Conservation (phyloP, 768 basidiomycete species). For the Tylopilus rubrobrunneus region DNA sequence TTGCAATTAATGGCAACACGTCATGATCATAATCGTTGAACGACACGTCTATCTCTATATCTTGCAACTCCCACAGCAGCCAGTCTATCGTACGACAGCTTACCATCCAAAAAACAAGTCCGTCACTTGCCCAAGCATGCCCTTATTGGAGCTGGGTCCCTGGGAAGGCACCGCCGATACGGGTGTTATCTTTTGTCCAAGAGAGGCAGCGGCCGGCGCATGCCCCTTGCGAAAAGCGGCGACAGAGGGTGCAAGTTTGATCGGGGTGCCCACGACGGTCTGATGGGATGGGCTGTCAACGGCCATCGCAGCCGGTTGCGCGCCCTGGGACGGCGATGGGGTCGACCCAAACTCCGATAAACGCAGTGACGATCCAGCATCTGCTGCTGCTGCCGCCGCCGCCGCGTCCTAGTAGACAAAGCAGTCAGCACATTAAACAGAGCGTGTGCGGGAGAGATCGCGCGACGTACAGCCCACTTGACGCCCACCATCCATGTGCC, state of each 20-base stretch:
- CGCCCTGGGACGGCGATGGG: constrained; percentile 5
- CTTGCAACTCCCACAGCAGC: background rate
- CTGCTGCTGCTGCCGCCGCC: constrained; percentile 42
- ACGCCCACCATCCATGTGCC: constrained; percentile 82
- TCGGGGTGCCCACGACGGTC: constrained; percentile 62
- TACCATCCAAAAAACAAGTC: constrained; percentile 85
- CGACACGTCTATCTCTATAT: background rate
- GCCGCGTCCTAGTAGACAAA: constrained; percentile 48
- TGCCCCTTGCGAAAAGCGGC: constrained; percentile 64
- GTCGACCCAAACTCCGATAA: constrained; percentile 15
- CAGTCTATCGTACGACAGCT: constrained; percentile 5
- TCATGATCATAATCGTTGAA: background rate
- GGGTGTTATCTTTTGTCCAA: constrained; percentile 22
- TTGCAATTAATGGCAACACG: background rate
- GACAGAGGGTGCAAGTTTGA: constrained; percentile 66
- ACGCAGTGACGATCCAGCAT: constrained; percentile 39
- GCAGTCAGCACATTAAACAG: background rate
- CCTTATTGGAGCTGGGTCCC: constrained; percentile 44
- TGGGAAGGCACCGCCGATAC: constrained; percentile 10
- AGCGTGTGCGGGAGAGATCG: background rate
- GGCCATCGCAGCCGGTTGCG: constrained; percentile 41
- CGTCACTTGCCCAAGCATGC: constrained; percentile 68
- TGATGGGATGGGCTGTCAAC: constrained; percentile 40
- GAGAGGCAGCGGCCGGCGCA: constrained; percentile 14
- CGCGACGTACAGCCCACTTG: constrained; percentile 72